Conservation (phyloP, 1,284 basidiomycete species). For the Taiwanofungus camphoratus region DNA sequence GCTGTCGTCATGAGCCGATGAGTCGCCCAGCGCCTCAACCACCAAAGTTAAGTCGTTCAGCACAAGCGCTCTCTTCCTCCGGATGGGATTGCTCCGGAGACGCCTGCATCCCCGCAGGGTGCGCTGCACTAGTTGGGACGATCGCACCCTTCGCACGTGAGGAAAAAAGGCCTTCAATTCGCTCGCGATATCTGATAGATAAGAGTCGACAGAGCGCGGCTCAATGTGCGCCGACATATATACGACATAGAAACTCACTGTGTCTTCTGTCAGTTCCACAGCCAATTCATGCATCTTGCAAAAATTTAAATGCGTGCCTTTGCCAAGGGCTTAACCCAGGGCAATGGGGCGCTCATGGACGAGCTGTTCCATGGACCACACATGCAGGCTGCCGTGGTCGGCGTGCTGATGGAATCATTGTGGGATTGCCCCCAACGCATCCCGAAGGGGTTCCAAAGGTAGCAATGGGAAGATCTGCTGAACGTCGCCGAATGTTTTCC, state of each 20-base stretch:
- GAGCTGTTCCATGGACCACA: conserved; percentile 21
- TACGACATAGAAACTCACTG: conserved; percentile 16
- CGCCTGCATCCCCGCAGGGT: background rate
- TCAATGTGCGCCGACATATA: conserved; percentile 3
- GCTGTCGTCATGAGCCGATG: background rate
- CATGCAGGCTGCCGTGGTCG: conserved; percentile 15
- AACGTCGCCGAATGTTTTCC: no score
- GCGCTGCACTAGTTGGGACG: background rate
- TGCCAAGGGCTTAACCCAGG: conserved; percentile 16
- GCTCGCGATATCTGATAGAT: conserved; percentile 1
- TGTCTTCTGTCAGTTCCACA: conserved; percentile 25
- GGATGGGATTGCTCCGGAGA: background rate
- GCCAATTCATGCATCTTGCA: conserved; percentile 27
- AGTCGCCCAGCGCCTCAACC: background rate
- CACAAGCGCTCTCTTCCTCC: conserved; percentile 1
- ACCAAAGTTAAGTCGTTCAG: background rate
- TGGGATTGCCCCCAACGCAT: conserved; percentile 19
- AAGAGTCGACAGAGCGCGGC: conserved; percentile 1
- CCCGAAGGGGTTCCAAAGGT: conserved; percentile 22
- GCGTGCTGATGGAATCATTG: conserved; percentile 10
- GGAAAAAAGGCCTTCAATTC: conserved; percentile 2
- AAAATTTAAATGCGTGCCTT: conserved; percentile 24
- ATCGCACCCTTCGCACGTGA: background rate
- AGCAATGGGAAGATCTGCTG: no score
- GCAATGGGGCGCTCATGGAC: conserved; percentile 14